phyloP scores from a whole-genome alignment of 2,329 filamentous ascomycete genomes.

The Cryphonectria carpinicola region DNA sequence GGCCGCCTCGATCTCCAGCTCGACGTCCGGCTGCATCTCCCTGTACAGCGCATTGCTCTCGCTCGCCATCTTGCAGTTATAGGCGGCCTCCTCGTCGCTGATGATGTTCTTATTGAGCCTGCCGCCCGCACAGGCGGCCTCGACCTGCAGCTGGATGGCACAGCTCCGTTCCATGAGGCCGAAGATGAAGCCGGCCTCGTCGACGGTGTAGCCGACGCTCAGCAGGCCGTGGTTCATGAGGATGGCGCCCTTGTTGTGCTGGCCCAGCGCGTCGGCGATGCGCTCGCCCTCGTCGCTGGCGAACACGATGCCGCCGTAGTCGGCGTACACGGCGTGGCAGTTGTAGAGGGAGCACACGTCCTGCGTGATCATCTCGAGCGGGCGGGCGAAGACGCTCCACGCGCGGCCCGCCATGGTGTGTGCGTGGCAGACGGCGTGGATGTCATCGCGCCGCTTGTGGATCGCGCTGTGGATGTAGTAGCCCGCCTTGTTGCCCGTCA shows the following conservation, averaged over 20 bases:
- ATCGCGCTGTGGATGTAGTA: constrained; percentile 73
- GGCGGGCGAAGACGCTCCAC: constrained; percentile 67
- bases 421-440: constrained; percentile 70
- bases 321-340: constrained; percentile 62
- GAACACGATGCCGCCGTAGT: constrained; percentile 61
- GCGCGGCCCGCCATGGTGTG: constrained; percentile 70
- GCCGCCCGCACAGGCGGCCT: constrained; percentile 61
- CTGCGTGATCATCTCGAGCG: constrained; percentile 72
- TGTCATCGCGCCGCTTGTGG: constrained; percentile 67
- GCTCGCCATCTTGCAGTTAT: constrained; percentile 49
- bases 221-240: constrained; percentile 74
- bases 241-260: constrained; percentile 62
- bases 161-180: constrained; percentile 71
- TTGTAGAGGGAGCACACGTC: constrained; percentile 69
- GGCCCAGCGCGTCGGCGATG: constrained; percentile 66
- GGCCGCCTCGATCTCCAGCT: constrained; percentile 49
- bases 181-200: constrained; percentile 74
- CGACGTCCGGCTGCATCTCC: constrained; percentile 52
- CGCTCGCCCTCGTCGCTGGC: constrained; percentile 66
- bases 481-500: constrained; percentile 66
- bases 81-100: constrained; percentile 44
- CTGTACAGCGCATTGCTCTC: constrained; percentile 50
- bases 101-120: constrained; percentile 46
- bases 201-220: constrained; percentile 72
- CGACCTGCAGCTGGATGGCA: constrained; percentile 68